Evolutionary conservation across 495 filamentous ascomycete species (phyloP).

Genomic region (Podospora sp.): DNA sequence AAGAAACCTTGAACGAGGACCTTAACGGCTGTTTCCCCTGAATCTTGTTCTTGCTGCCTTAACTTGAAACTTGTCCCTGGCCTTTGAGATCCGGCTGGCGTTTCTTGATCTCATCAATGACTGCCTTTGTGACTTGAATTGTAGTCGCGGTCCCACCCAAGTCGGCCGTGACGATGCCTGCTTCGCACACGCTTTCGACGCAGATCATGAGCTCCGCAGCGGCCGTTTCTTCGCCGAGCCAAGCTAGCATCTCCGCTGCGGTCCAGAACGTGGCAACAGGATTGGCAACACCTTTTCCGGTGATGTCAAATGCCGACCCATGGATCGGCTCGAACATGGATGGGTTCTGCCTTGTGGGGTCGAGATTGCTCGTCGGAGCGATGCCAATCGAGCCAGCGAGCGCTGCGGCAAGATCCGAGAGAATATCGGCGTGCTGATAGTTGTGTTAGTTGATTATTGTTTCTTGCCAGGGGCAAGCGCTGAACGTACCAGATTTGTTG

Average conservation of each 20-base stretch:
- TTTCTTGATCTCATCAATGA: not conserved
- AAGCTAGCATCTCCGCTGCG: slow-evolving; percentile 67
- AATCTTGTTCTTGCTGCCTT: too few relatives aligned
- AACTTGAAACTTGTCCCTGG: too few relatives aligned
- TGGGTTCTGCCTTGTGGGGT: slow-evolving; percentile 61
- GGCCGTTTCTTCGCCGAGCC: slow-evolving; percentile 62
- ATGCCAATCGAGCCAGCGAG: slow-evolving; percentile 61
- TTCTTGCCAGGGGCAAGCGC: not conserved
- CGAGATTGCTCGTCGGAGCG: slow-evolving; percentile 65
- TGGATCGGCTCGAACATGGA: slow-evolving; percentile 73
- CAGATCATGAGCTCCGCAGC: slow-evolving; percentile 57
- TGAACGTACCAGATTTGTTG: slow-evolving; percentile 45
- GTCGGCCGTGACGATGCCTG: not conserved
- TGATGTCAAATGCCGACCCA: slow-evolving; percentile 70
- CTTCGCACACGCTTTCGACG: slow-evolving; percentile 57
- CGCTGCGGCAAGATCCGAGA: slow-evolving; percentile 59
- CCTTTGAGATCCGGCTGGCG: not conserved
- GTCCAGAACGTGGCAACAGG: slow-evolving; percentile 72
- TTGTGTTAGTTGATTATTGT: too few relatives aligned
- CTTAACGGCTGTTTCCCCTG: too few relatives aligned
- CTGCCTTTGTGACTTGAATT: not conserved
- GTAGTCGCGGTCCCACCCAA: not conserved
- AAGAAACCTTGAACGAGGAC: too few relatives aligned
- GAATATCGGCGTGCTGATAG: slow-evolving; percentile 52
- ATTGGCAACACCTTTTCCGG: slow-evolving; percentile 68